These are phyloP conservation scores for Leptographium lundbergii DNA, from an alignment of 2,329 filamentous ascomycete genomes.

Conservation along the genomic window DNA sequence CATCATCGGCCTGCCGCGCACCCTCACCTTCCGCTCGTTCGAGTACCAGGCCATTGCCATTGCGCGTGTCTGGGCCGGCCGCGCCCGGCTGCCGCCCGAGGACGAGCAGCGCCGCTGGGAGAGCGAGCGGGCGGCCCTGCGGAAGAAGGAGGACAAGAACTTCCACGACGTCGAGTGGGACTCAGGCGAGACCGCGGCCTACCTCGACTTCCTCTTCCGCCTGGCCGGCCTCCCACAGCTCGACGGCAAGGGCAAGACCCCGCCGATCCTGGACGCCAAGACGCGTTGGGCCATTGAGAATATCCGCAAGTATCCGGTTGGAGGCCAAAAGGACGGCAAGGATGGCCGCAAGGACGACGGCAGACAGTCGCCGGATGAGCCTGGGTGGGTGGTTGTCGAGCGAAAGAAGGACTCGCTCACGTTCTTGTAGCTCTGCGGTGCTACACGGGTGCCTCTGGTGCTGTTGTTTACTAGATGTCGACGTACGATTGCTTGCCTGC, in stretches of 20 bases:
- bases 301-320: constrained; percentile 32
- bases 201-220: constrained; percentile 30
- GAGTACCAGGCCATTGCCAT: constrained; percentile 26
- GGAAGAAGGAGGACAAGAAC: constrained; percentile 20
- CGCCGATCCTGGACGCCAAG: constrained; percentile 30
- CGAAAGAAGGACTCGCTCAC: not conserved
- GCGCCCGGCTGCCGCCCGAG: constrained; percentile 26
- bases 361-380: not conserved
- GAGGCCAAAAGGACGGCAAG: not conserved
- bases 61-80: constrained; percentile 21
- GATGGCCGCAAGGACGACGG: not conserved
- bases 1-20: constrained; percentile 37
- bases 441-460: too few relatives aligned
- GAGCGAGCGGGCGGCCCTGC: constrained; percentile 19
- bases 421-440: not conserved
- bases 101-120: constrained; percentile 35
- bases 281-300: constrained; percentile 35
- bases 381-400: not conserved
- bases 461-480: too few relatives aligned
- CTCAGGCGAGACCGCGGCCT: constrained; percentile 34
- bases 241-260: constrained; percentile 30
- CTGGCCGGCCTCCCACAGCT: constrained; percentile 36
- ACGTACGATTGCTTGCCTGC: too few relatives aligned
- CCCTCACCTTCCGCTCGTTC: constrained; percentile 25
- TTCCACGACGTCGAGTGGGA: constrained; percentile 44